These are phyloP conservation scores for Effrenium voratum DNA, from an alignment of 73 alveolate genomes.

Conservation along the genomic window DNA sequence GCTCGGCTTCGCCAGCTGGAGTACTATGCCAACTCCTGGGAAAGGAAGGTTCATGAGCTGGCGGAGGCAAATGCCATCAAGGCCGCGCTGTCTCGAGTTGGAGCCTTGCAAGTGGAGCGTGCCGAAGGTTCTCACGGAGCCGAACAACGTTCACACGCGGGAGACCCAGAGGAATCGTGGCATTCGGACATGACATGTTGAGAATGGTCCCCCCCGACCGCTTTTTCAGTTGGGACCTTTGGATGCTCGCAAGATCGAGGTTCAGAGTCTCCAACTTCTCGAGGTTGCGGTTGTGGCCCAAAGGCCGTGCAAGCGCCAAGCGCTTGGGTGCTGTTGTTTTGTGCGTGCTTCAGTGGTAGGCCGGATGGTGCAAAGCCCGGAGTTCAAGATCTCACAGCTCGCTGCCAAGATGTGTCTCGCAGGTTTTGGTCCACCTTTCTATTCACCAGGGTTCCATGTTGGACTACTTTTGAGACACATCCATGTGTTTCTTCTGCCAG, in stretches of 20 bases:
- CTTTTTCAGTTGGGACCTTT: not conserved
- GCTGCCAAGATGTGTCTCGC: no score
- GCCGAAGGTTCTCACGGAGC: slow-evolving; percentile 29
- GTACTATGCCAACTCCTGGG: slow-evolving; percentile 54
- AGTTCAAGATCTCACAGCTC: slow-evolving; percentile 7
- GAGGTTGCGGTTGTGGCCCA: slow-evolving; percentile 48
- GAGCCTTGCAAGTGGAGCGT: not conserved
- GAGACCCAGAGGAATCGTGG: not conserved
- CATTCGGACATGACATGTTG: not conserved
- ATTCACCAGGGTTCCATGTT: no score
- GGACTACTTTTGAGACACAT: no score
- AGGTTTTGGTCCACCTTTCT: no score
- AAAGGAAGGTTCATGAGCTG: slow-evolving; percentile 49
- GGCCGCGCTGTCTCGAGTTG: not conserved
- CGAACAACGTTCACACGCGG: not conserved
- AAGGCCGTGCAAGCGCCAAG: slow-evolving; percentile 6
- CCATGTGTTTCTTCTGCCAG: not conserved
- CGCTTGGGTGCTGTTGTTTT: not conserved
- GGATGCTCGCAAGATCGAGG: not conserved
- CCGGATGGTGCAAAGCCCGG: slow-evolving; percentile 91
- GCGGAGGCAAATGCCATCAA: slow-evolving; percentile 42
- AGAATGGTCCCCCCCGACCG: not conserved
- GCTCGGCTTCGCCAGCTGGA: slow-evolving; percentile 80
- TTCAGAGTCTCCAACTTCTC: slow-evolving; percentile 45
- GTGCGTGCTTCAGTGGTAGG: not conserved